Evolutionary conservation across 768 basidiomycete genomes (phyloP), one percentile per base, ranked within the genome.

Genomic region (Harrya chromipes): DNA sequence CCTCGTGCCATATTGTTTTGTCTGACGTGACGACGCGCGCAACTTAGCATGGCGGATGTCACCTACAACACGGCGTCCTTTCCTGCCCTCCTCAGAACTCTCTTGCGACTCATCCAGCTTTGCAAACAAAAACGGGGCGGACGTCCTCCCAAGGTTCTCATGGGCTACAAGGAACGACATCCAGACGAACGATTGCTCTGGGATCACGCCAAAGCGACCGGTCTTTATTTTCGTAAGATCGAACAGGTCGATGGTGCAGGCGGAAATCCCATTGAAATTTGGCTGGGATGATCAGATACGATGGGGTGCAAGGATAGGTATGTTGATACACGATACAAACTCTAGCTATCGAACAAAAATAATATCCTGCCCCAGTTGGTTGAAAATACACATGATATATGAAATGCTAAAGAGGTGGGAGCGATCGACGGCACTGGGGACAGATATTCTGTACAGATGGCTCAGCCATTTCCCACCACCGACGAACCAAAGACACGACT

Each of bases 151-250:
- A 56, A 75, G 0, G 71, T 94, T 3, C 52, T 94, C 8, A 62
- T 95, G 42, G 90, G 90, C 4, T 94, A 94, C 72, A 94, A 95
- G 63, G 84, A 94, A 63, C 81, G 94, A 36, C 87, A 95, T 64
- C 58, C 72, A 0, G 80, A 78, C 0, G 94, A 97, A 69, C 71
- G 91, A 43, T 75, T 73, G 8, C 69, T 94, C 27, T 97, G 91
- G 92, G 70, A 69, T 7, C 76, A 83, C 72, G 71, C 75, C 26
- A 59, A 68, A 21, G 69, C 72, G 3, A 70, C 76, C 4, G 84
- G 81, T 1, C 66, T 94, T 1, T 46, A 61, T 26, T 77, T 97
- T 53, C 71, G 73, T 41, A 71, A 74, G 53, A 72, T 89, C 0
- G 84, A 77, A 11, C 71, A 71, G 49, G 64, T 79, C 4, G 45